A percentile compares a stretch with the other conserved stretches of the same genome.
phyloP scores from a whole-genome alignment of 306 rosid species.

The Vachellia pachyceras region DNA sequence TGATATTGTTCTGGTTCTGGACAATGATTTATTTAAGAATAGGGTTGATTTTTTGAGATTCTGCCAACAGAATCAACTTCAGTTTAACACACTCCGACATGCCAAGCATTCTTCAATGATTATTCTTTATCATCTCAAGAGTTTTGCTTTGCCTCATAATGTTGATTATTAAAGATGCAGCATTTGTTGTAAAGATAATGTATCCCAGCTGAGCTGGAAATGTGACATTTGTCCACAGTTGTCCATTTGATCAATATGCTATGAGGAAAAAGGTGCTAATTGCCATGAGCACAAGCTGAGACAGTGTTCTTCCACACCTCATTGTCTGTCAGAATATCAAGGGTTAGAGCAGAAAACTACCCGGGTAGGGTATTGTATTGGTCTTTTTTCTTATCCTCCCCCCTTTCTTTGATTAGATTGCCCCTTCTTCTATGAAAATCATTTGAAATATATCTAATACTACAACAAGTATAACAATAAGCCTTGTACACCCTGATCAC shows the following conservation, averaged over 20 bases:
- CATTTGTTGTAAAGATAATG: slow-evolving; percentile 42
- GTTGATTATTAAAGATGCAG: slow-evolving; percentile 39
- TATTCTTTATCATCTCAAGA: slow-evolving; percentile 54
- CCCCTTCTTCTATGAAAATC: no score
- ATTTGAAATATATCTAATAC: no score
- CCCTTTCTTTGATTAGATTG: neutral
- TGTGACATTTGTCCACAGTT: slow-evolving; percentile 56
- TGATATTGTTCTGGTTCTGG: slow-evolving; percentile 45
- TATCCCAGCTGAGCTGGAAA: slow-evolving; percentile 42
- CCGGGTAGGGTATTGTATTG: slow-evolving; percentile 16
- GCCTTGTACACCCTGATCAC: no score
- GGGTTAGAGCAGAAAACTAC: neutral
- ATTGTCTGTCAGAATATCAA: neutral
- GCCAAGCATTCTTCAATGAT: slow-evolving; percentile 75
- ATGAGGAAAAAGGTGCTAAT: slow-evolving; percentile 44
- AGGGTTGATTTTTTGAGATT: slow-evolving; percentile 55
- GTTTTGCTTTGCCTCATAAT: slow-evolving; percentile 12
- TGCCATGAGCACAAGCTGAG: slow-evolving; percentile 54
- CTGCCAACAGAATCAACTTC: slow-evolving; percentile 56
- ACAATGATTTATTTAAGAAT: slow-evolving; percentile 46
- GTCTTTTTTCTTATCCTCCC: no score
- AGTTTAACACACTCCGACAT: slow-evolving; percentile 64
- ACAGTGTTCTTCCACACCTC: slow-evolving; percentile 32
- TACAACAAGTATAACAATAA: no score
- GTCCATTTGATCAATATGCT: slow-evolving; percentile 48